Base-by-base conservation (phyloP, 2,329 filamentous ascomycete species). In the Zasmidium citrigriseum region DNA sequence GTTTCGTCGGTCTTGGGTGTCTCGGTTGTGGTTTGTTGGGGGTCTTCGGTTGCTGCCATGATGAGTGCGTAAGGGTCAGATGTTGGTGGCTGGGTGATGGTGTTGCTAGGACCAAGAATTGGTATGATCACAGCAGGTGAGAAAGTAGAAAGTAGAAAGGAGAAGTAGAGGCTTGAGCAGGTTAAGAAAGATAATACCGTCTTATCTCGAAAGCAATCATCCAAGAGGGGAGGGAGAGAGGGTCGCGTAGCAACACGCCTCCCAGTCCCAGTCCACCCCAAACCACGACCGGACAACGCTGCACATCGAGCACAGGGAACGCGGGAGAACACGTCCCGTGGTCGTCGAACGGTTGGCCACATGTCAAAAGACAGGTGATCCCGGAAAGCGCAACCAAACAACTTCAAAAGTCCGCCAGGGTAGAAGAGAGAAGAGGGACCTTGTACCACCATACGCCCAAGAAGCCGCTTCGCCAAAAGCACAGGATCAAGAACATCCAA, bases 41-140 rank as follows among this genome's bases (percentile, higher is more conserved):
- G 54, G 38, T 68, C 67, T 46, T 69, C 70, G 18, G 66, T 67
- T 25, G 68, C 57, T 29, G 68, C 65, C 68, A 73, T 73, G 18
- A 27, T 50, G 3, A 4, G 4, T 24, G 3, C 3, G 21, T 23
- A 25, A 2, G 20, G 14, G 34, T 41, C 18, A n/a, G 34, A 41
- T n/a, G n/a, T 16, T 41, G 34, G 34, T 10, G 16, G 34, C 14
- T n/a, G 34, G 14, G 18, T 41, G 14, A n/a, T n/a, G n/a, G n/a
- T n/a, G n/a, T n/a, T n/a, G n/a, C n/a, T n/a, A n/a, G n/a, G n/a
- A n/a, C n/a, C n/a, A n/a, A n/a, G 34, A 41, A 29, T 29, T 29
- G 27, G 27, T 7, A 29, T 29, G 14, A 7, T 29, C 27, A 29
- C 27, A n/a, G 14, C 14, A 9, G 34, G 16, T 9, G 14, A n/a